These are phyloP conservation scores for Suillus plorans DNA, from an alignment of 768 basidiomycete species.

Conservation along the genomic window DNA sequence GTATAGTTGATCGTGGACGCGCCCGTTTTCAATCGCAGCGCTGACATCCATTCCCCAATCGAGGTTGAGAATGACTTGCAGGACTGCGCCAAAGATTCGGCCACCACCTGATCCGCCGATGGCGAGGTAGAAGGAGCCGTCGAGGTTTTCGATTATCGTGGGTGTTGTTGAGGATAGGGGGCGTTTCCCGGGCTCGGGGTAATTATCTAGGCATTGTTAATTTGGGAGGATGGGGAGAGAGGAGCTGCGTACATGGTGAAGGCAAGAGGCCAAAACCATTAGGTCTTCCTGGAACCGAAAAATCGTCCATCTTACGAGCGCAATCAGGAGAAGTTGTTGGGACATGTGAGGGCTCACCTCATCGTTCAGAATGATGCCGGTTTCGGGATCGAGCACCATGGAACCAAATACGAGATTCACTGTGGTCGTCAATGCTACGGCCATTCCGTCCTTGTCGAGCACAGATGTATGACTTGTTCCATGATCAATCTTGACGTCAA, in stretches of 20 bases:
- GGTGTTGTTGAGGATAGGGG: conserved; percentile 86
- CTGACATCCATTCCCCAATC: conserved; percentile 78
- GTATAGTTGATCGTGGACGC: conserved; percentile 86
- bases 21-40: conserved; percentile 78
- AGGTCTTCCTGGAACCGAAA: conserved; percentile 79
- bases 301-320: conserved; percentile 77
- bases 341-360: conserved; percentile 48
- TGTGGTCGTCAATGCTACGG: conserved; percentile 82
- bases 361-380: conserved; percentile 88
- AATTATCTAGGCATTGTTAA: conserved; percentile 61
- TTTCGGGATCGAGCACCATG: conserved; percentile 79
- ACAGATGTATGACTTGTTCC: conserved; percentile 93
- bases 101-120: conserved; percentile 89
- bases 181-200: conserved; percentile 84
- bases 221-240: background rate
- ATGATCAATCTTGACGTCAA: conserved; percentile 76
- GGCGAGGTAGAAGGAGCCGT: conserved; percentile 72
- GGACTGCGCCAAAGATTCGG: conserved; percentile 76
- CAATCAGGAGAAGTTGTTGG: background rate
- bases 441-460: conserved; percentile 84
- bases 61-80: conserved; percentile 77
- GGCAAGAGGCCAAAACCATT: conserved; percentile 84
- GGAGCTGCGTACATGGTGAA: conserved; percentile 61
- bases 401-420: conserved; percentile 92
- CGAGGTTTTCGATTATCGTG: conserved; percentile 71